Evolutionary conservation across 306 rosid genomes (phyloP).

Genomic region (Gynostemma pentaphyllum): DNA sequence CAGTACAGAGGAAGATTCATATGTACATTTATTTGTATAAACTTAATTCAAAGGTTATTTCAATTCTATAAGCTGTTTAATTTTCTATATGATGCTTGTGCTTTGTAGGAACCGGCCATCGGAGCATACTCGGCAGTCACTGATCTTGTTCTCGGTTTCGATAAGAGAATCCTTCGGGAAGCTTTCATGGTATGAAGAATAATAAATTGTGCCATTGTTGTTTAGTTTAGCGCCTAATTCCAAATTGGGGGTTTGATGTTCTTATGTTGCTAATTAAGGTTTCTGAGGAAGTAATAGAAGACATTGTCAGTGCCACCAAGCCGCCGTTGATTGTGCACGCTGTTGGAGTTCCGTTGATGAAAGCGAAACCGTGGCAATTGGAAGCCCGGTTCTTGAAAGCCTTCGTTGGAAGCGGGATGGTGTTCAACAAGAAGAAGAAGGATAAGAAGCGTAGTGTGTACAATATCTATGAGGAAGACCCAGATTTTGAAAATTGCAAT

Average conservation of each 20-base stretch:
- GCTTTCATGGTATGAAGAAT: constrained; percentile 49
- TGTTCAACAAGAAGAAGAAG: constrained; percentile 22
- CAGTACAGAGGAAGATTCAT: constrained; percentile 30
- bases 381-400: constrained; percentile 32
- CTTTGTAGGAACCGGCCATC: constrained; percentile 38
- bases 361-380: constrained; percentile 21
- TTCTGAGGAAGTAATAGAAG: constrained; percentile 48
- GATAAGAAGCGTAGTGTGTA: constrained; percentile 20
- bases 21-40: constrained; percentile 24
- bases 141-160: constrained; percentile 54
- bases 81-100: neutral
- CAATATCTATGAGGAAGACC: constrained; percentile 36
- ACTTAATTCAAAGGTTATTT: neutral
- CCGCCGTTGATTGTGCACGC: constrained; percentile 56
- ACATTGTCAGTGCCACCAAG: constrained; percentile 25
- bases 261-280: too few species aligned
- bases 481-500: constrained; percentile 48
- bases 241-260: neutral
- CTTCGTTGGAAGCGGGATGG: constrained; percentile 12
- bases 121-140: constrained; percentile 71
- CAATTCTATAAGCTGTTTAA: too few species aligned
- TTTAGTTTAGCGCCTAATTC: too few species aligned
- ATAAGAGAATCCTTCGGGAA: constrained; percentile 41
- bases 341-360: constrained; percentile 20
- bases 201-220: too few species aligned